Evolutionary conservation across 2,329 filamentous ascomycete species (phyloP).

Genomic region (Claviceps quebecensis): DNA sequence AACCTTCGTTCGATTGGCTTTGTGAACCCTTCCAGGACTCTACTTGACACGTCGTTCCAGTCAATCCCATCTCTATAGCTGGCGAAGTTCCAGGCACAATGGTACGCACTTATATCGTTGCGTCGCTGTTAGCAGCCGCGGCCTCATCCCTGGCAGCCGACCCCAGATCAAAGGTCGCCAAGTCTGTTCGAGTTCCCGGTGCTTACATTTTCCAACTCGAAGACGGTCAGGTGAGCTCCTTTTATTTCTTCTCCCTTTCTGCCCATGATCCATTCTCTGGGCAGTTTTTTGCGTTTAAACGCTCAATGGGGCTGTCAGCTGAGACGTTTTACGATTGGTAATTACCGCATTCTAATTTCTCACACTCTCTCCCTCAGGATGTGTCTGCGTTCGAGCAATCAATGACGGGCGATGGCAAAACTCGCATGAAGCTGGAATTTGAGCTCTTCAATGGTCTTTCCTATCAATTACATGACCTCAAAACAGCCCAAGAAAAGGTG

Average conservation of each 20-base stretch:
- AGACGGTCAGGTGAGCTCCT: conserved; percentile 8
- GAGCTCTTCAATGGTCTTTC: conserved; percentile 41
- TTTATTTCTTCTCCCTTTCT: background rate
- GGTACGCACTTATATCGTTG: conserved; percentile 8
- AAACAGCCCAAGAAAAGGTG: conserved; percentile 28
- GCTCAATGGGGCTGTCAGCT: background rate
- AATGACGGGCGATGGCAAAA: conserved; percentile 20
- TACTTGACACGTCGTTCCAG: background rate
- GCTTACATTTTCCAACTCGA: conserved; percentile 12
- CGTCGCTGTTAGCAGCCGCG: conserved; percentile 7
- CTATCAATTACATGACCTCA: conserved; percentile 34
- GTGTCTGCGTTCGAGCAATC: conserved; percentile 9
- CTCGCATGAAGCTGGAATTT: conserved; percentile 34
- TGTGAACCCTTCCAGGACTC: background rate
- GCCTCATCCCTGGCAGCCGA: conserved; percentile 5
- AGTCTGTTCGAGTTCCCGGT: conserved; percentile 6
- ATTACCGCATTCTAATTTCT: background rate
- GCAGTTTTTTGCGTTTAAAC: background rate
- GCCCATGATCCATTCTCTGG: too few relatives aligned
- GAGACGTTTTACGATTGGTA: background rate
- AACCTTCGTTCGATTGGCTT: too few relatives aligned
- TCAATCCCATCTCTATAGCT: background rate
- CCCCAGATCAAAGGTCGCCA: background rate
- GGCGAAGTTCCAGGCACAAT: conserved; percentile 2
- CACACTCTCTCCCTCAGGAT: conserved; percentile 4